A percentile compares a stretch with the other conserved stretches of the same genome.
Evolutionary conservation across 257 asterid genomes (phyloP).

Genomic region (Eucommia ulmoides): DNA sequence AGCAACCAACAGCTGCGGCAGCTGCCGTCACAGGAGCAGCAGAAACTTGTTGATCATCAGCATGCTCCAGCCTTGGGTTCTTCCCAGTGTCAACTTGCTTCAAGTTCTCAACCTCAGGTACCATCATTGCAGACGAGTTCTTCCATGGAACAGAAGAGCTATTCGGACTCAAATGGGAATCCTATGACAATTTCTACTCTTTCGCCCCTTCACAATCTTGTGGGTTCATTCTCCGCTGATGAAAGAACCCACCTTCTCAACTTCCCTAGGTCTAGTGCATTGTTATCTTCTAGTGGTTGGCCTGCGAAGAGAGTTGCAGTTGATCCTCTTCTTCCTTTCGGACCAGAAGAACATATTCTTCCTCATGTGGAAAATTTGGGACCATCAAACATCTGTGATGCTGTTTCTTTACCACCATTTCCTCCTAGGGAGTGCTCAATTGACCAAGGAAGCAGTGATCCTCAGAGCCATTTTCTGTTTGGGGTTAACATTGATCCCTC

Average conservation of each 20-base stretch:
- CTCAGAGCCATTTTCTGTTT: conserved; percentile 48
- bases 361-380: conserved; percentile 25
- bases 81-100: conserved; percentile 23
- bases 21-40: conserved; percentile 20
- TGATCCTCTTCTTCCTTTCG: conserved; percentile 33
- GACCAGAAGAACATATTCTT: conserved; percentile 15
- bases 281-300: conserved; percentile 40
- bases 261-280: conserved; percentile 26
- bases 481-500: conserved; percentile 58
- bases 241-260: conserved; percentile 34
- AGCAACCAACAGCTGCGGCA: conserved; percentile 26
- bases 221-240: conserved; percentile 35
- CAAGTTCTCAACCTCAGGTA: conserved; percentile 29
- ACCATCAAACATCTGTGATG: conserved; percentile 18
- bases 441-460: conserved; percentile 44
- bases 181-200: conserved; percentile 13
- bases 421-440: conserved; percentile 52
- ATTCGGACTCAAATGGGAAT: conserved; percentile 24
- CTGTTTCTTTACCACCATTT: conserved; percentile 55
- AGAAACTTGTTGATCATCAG: conserved; percentile 21
- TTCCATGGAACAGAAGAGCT: conserved; percentile 30
- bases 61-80: conserved; percentile 21
- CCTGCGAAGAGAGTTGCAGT: conserved; percentile 49
- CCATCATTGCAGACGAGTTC: conserved; percentile 24
- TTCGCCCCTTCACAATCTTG: conserved; percentile 44